Conservation (phyloP, 495 filamentous ascomycete species). For the Pseudomonodictys pantanalensis region DNA sequence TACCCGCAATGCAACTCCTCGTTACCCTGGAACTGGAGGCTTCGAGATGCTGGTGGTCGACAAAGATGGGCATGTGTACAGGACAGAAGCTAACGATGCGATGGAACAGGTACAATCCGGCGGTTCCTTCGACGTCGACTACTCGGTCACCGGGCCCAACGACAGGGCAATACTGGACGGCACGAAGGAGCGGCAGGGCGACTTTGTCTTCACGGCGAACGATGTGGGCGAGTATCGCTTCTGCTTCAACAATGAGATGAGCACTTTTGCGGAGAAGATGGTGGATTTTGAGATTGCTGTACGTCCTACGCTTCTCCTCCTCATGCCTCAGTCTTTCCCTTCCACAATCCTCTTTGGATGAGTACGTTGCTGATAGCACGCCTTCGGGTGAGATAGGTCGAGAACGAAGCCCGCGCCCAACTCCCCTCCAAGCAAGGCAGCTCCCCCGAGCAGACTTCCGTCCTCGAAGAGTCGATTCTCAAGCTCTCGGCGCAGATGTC, state of each 20-base stretch:
- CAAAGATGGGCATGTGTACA: not conserved
- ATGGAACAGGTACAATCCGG: slow-evolving; percentile 81
- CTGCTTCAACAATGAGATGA: slow-evolving; percentile 99
- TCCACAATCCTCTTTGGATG: not conserved
- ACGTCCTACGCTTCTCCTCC: slow-evolving; percentile 38
- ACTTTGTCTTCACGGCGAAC: slow-evolving; percentile 96
- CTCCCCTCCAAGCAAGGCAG: slow-evolving; percentile 90
- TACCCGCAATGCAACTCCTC: not conserved
- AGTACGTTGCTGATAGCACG: too few relatives aligned
- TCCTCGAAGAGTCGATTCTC: slow-evolving; percentile 91
- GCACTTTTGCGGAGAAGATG: slow-evolving; percentile 94
- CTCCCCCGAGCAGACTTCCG: slow-evolving; percentile 84
- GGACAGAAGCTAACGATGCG: not conserved
- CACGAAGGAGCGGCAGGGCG: slow-evolving; percentile 89
- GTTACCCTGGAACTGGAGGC: too few relatives aligned
- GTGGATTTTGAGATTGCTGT: slow-evolving; percentile 99
- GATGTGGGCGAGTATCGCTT: slow-evolving; percentile 92
- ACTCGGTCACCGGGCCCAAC: slow-evolving; percentile 77
- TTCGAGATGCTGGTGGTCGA: slow-evolving; percentile 10
- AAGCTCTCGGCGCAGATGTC: slow-evolving; percentile 91
- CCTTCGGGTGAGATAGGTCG: slow-evolving; percentile 61
- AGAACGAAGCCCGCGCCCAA: slow-evolving; percentile 82
- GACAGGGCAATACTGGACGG: slow-evolving; percentile 83
- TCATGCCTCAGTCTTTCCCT: not conserved
- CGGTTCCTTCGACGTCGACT: slow-evolving; percentile 94